These are phyloP conservation scores for Xylaria intraflava DNA, from an alignment of 495 filamentous ascomycete genomes.

Conservation along the genomic window DNA sequence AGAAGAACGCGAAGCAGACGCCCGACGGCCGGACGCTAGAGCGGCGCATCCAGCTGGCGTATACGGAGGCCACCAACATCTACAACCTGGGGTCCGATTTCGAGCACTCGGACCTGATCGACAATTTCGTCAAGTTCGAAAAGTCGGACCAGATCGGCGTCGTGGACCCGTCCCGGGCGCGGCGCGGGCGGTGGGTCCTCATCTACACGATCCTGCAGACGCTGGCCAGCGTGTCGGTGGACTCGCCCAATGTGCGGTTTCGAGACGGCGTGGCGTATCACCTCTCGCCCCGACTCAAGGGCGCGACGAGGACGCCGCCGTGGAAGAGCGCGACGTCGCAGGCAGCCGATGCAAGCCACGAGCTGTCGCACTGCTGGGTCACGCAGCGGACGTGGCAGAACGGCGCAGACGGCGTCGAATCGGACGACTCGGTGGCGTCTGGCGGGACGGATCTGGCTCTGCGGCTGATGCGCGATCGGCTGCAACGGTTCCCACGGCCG, in stretches of 20 bases:
- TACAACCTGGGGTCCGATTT: constrained; percentile 52
- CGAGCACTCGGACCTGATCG: constrained; percentile 49
- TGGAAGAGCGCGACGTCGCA: constrained; percentile 43
- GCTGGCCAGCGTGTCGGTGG: constrained; percentile 60
- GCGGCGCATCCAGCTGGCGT: constrained; percentile 51
- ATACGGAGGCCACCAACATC: constrained; percentile 64
- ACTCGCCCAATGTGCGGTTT: constrained; percentile 54
- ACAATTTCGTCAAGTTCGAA: constrained; percentile 58
- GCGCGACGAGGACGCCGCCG: constrained; percentile 47
- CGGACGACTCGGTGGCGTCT: constrained; percentile 18
- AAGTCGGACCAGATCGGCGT: constrained; percentile 45
- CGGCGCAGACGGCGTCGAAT: constrained; percentile 27
- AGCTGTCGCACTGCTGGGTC: constrained; percentile 56
- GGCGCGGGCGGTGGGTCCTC: constrained; percentile 64
- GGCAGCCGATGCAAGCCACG: constrained; percentile 47
- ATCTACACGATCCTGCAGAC: constrained; percentile 68
- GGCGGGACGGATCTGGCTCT: constrained; percentile 16
- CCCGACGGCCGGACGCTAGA: constrained; percentile 30
- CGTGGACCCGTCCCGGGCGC: constrained; percentile 51
- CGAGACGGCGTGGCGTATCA: constrained; percentile 58
- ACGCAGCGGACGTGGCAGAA: constrained; percentile 42
- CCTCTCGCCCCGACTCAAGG: constrained; percentile 51
- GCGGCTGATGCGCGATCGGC: constrained; percentile 20
- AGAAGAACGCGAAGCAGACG: constrained; percentile 20
- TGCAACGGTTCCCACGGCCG: constrained; percentile 27